A percentile compares a stretch with the other conserved stretches of the same genome.
Evolutionary conservation across 2,329 filamentous ascomycete species (phyloP).

Genomic region (Xylaria sp.): DNA sequence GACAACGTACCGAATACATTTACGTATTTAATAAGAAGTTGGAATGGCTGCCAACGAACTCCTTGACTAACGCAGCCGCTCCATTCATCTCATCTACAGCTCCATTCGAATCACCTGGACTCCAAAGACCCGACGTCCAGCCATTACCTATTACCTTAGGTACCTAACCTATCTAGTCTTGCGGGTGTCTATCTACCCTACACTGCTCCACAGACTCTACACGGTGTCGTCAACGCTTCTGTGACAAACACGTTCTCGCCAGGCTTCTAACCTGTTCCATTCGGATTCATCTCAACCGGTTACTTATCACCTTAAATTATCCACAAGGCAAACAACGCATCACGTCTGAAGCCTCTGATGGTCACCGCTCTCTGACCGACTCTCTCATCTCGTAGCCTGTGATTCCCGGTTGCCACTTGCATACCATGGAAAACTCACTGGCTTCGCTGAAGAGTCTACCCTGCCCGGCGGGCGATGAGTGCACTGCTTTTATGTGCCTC

Average conservation of each 20-base stretch:
- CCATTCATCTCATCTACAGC: too few relatives aligned
- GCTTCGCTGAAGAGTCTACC: conserved; percentile 44
- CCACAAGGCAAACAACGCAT: conserved; percentile 1
- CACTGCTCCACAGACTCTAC: not conserved
- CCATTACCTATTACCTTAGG: not conserved
- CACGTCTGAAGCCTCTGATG: not conserved
- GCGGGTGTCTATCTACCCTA: not conserved
- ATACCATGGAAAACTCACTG: conserved; percentile 27
- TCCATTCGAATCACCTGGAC: too few relatives aligned
- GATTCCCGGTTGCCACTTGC: not conserved
- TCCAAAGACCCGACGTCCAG: too few relatives aligned
- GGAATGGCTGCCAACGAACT: too few relatives aligned
- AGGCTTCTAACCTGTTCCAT: too few relatives aligned
- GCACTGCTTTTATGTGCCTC: conserved; percentile 46
- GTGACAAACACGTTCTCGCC: too few relatives aligned
- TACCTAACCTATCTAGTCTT: not conserved
- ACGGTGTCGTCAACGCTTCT: not conserved
- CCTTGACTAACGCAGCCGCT: too few relatives aligned
- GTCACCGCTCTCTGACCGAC: conserved; percentile 1
- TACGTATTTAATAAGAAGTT: too few relatives aligned
- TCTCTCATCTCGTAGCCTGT: not conserved
- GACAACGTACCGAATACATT: too few relatives aligned
- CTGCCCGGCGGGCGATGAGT: conserved; percentile 44
- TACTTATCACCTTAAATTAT: not conserved
- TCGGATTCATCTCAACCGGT: too few relatives aligned